A percentile compares a stretch with the other conserved stretches of the same genome.
Conservation (phyloP, 306 rosid species). For the Carpinus fangiana region DNA sequence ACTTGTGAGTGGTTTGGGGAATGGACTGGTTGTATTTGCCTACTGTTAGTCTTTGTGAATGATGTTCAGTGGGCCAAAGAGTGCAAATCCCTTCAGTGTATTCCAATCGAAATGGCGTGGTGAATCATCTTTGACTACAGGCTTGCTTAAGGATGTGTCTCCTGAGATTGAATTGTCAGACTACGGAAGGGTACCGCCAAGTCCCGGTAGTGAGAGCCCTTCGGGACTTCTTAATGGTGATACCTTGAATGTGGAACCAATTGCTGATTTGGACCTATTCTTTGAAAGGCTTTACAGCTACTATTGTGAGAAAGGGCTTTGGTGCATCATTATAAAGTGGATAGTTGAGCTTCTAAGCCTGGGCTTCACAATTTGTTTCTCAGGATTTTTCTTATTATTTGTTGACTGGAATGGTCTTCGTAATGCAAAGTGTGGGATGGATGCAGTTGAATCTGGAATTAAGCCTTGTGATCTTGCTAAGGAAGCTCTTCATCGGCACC, state of each 20-base stretch:
- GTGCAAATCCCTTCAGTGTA: slow-evolving; percentile 38
- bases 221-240: slow-evolving; percentile 83
- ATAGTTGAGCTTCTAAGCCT: slow-evolving; percentile 86
- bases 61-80: slow-evolving; percentile 72
- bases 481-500: slow-evolving; percentile 82
- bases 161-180: slow-evolving; percentile 78
- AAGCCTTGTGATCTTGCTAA: slow-evolving; percentile 92
- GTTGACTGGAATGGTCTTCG: slow-evolving; percentile 97
- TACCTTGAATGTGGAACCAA: slow-evolving; percentile 66
- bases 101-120: slow-evolving; percentile 59
- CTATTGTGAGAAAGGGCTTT: slow-evolving; percentile 90
- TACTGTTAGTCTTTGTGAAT: slow-evolving; percentile 56
- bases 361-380: slow-evolving; percentile 82
- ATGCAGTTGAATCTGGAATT: slow-evolving; percentile 86
- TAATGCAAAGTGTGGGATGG: slow-evolving; percentile 94
- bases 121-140: slow-evolving; percentile 56
- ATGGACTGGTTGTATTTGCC: slow-evolving; percentile 68
- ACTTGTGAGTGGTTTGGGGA: slow-evolving; percentile 46
- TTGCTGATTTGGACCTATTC: slow-evolving; percentile 92
- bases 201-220: slow-evolving; percentile 87
- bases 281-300: slow-evolving; percentile 87
- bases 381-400: slow-evolving; percentile 76
- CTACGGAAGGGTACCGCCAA: slow-evolving; percentile 60
- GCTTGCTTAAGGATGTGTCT: slow-evolving; percentile 57
- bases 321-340: slow-evolving; percentile 92